phyloP scores from a whole-genome alignment of 768 basidiomycete genomes.

The Boletus rex-veris region DNA sequence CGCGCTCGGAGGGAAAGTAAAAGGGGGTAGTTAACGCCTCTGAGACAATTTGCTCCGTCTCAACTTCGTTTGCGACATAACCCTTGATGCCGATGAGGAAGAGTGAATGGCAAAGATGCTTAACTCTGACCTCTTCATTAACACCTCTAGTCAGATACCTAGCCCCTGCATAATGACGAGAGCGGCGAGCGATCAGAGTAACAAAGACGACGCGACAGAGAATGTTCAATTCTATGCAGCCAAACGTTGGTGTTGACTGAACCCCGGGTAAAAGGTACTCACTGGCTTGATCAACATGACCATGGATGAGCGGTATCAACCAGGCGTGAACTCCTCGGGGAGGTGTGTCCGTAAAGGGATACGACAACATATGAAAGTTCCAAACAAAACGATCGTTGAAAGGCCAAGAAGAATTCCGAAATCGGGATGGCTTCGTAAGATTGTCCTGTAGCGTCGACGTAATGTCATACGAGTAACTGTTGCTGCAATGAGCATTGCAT shows the following conservation, averaged over 20 bases:
- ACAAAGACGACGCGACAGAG: conserved; percentile 88
- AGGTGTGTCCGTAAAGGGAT: conserved; percentile 51
- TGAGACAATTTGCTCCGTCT: conserved; percentile 96
- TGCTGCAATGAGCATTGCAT: background rate
- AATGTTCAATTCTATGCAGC: conserved; percentile 75
- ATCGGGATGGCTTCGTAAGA: conserved; percentile 57
- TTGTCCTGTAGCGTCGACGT: conserved; percentile 96
- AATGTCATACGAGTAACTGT: conserved; percentile 92
- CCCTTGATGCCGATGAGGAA: conserved; percentile 51
- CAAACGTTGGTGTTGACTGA: background rate
- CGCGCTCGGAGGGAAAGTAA: conserved; percentile 55
- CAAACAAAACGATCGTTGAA: conserved; percentile 91
- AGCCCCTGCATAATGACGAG: conserved; percentile 93
- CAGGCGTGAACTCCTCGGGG: conserved; percentile 61
- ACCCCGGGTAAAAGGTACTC: conserved; percentile 30
- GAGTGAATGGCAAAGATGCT: background rate
- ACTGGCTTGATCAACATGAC: conserved; percentile 99
- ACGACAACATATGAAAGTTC: conserved; percentile 85
- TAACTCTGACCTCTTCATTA: conserved; percentile 70
- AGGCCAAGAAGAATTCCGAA: conserved; percentile 47
- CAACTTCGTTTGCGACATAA: conserved; percentile 97
- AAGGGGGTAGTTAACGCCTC: conserved; percentile 89
- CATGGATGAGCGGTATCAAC: conserved; percentile 90
- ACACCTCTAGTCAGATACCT: conserved; percentile 92
- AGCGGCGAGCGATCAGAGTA: conserved; percentile 91